phyloP scores from a whole-genome alignment of 441 rosid species.

The Iberis amara region DNA sequence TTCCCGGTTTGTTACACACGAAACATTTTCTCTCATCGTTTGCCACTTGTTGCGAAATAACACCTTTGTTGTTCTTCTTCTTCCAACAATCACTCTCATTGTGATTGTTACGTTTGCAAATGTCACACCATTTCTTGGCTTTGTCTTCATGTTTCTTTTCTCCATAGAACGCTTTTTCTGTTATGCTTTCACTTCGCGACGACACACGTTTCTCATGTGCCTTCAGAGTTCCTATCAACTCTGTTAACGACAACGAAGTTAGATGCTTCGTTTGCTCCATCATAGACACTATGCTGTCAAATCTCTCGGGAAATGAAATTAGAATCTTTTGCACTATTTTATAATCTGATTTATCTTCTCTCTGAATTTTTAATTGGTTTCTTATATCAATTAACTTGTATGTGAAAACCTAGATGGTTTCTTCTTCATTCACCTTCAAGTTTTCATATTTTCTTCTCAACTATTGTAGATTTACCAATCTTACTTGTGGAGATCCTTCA shows the following conservation, averaged over 20 bases:
- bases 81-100: neutral
- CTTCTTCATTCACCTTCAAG: too few species aligned
- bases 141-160: too few species aligned
- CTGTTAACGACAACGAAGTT: neutral
- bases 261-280: neutral
- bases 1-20: neutral
- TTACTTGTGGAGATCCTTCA: too few species aligned
- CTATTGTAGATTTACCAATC: too few species aligned
- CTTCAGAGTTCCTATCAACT: neutral
- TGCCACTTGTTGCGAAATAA: too few species aligned
- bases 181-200: neutral
- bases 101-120: neutral
- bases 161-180: neutral
- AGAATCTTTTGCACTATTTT: too few species aligned
- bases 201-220: neutral
- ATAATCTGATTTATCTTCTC: too few species aligned
- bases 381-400: too few species aligned
- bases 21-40: neutral
- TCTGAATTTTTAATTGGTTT: too few species aligned
- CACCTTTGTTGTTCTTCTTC: neutral
- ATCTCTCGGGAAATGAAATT: too few species aligned
- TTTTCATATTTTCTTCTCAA: too few species aligned
- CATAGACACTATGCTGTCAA: neutral
- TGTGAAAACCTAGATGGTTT: too few species aligned
- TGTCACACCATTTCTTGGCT: neutral